These are phyloP conservation scores for Leptographium radiaticola DNA, from an alignment of 2,329 filamentous ascomycete genomes.

Conservation along the genomic window DNA sequence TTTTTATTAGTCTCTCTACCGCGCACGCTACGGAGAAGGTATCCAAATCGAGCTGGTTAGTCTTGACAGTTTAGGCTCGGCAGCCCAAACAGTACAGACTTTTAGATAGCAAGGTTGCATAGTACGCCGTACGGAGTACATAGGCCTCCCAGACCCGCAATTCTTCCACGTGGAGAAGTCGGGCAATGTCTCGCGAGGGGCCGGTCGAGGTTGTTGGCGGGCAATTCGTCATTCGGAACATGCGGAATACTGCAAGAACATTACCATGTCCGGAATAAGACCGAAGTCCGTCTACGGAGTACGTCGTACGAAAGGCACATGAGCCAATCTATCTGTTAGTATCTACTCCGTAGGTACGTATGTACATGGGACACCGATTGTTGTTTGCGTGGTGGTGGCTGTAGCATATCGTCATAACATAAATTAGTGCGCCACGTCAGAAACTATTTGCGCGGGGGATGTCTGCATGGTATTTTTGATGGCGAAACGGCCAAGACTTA, in stretches of 20 bases:
- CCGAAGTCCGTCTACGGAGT: too few species aligned
- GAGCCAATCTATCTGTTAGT: too few species aligned
- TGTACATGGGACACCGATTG: too few species aligned
- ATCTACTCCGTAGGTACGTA: too few species aligned
- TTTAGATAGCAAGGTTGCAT: not conserved
- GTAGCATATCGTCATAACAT: too few species aligned
- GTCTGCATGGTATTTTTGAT: not conserved
- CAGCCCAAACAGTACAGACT: not conserved
- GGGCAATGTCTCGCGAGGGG: not conserved
- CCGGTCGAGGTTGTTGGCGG: not conserved
- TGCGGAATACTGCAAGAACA: not conserved
- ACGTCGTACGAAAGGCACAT: too few species aligned
- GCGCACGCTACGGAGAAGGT: not conserved
- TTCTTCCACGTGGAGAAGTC: not conserved
- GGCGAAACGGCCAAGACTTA: too few species aligned
- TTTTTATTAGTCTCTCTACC: not conserved
- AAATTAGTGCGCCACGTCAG: not conserved
- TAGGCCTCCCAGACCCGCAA: not conserved
- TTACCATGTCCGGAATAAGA: too few species aligned
- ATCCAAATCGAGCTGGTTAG: not conserved
- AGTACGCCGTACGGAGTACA: too few species aligned
- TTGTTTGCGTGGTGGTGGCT: too few species aligned
- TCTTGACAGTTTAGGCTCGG: not conserved
- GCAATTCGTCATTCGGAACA: not conserved
- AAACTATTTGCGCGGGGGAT: not conserved